These are phyloP conservation scores for Lepidopterella palustris DNA, from an alignment of 495 filamentous ascomycete genomes.

Conservation along the genomic window DNA sequence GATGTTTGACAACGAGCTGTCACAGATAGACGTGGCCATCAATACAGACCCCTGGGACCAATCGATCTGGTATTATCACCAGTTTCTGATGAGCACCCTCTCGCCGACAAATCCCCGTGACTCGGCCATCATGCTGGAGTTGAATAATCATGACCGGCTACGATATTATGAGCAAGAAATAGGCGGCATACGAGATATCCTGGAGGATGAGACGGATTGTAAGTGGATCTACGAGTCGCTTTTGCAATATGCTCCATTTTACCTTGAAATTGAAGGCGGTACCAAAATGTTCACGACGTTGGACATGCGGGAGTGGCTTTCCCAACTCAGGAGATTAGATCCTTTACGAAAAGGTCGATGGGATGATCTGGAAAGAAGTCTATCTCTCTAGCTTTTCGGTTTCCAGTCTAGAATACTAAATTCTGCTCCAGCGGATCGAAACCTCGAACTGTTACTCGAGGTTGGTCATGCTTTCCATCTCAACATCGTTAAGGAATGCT, in stretches of 20 bases:
- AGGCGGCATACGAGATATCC: conserved; percentile 49
- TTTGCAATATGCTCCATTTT: conserved; percentile 22
- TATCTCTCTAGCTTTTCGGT: conserved; percentile 17
- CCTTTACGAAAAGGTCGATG: conserved; percentile 37
- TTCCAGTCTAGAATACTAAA: background rate
- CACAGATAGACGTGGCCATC: conserved; percentile 65
- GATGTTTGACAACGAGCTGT: conserved; percentile 73
- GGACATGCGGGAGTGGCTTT: conserved; percentile 36
- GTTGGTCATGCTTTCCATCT: conserved; percentile 51
- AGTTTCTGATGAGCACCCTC: conserved; percentile 64
- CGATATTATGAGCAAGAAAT: conserved; percentile 34
- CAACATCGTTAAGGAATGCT: conserved; percentile 59
- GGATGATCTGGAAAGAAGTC: conserved; percentile 31
- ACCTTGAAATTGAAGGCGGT: conserved; percentile 28
- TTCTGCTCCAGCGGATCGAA: background rate
- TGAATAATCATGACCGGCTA: conserved; percentile 35
- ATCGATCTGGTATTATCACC: conserved; percentile 94
- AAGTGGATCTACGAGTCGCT: conserved; percentile 40
- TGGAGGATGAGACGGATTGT: conserved; percentile 54
- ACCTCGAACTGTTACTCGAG: too few species aligned
- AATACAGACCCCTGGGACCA: conserved; percentile 86
- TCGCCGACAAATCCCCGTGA: conserved; percentile 26
- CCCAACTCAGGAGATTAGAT: conserved; percentile 33
- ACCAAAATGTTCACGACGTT: conserved; percentile 24
- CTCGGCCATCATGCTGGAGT: conserved; percentile 56